Conservation (phyloP, 371 early-diverging fungal species). For the Mortierella sp. region DNA sequence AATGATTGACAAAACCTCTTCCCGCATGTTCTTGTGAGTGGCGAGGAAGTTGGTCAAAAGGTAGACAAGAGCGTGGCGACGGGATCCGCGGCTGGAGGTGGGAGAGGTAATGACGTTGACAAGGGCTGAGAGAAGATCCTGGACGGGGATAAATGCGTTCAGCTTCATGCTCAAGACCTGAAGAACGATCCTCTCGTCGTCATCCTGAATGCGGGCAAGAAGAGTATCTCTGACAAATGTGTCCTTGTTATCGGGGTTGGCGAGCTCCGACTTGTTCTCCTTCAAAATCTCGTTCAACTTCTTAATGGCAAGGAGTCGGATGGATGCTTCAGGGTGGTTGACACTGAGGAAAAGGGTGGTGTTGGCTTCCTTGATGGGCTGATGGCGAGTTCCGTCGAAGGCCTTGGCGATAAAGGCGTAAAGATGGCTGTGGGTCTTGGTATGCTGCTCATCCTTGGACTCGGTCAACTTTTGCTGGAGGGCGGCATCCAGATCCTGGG, state of each 20-base stretch:
- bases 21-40: constrained; percentile 42
- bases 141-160: constrained; percentile 34
- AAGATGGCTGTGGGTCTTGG: constrained; percentile 59
- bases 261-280: constrained; percentile 51
- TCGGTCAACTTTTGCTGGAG: constrained; percentile 63
- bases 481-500: constrained; percentile 68
- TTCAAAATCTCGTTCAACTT: constrained; percentile 68
- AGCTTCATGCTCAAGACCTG: constrained; percentile 59
- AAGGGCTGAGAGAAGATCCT: constrained; percentile 45
- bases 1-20: constrained; percentile 44
- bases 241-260: constrained; percentile 31
- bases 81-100: constrained; percentile 35
- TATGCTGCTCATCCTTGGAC: constrained; percentile 43
- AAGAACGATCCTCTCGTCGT: constrained; percentile 60
- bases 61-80: constrained; percentile 51
- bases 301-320: constrained; percentile 75
- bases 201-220: constrained; percentile 66
- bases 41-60: constrained; percentile 54
- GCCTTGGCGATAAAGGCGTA: constrained; percentile 72
- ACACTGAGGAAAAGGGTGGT: constrained; percentile 82
- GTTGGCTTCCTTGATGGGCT: constrained; percentile 75
- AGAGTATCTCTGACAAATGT: constrained; percentile 69
- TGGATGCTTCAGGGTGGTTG: constrained; percentile 72
- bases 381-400: constrained; percentile 76
- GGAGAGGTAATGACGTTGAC: constrained; percentile 42